Base-by-base conservation (phyloP, 805 yeast genomes). In the Sugiyamaella americana region DNA sequence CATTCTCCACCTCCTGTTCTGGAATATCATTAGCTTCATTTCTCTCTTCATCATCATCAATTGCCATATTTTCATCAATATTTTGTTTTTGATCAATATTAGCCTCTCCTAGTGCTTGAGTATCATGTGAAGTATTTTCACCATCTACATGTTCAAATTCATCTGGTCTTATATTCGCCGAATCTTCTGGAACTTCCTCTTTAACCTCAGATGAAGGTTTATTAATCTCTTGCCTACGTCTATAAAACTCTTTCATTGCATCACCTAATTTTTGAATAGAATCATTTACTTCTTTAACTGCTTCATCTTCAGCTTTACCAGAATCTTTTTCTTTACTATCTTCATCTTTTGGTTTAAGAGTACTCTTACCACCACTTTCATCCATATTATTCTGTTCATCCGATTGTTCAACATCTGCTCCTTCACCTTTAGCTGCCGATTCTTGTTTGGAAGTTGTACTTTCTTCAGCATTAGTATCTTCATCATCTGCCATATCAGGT, bases 21-120 rank as follows among this genome's bases (percentile, higher is more conserved):
- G 32, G 32, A 26, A 26, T 26, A 8, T 26, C 32, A 13, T 26
- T 13, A n/a, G 23, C 46, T 11, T 45, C 49, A 19, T 43, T n/a
- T 32, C 53, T 52, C 26, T 55, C 57, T 13, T 60, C 64, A n/a
- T 63, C 61, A 17, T 63, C 69, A 3, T 69, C 74, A 2, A 66
- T 65, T 3, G 61, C 61, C 60, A 61, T 56, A 19, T 54, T 53
- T 22, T 65, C 66, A 22, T 48, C 50, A 84, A 47, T 86, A 88
- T 81, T 63, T 60, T 87, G 93, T 13, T 76, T 69, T 58, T 84
- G 88, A 40, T 88, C 96, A 57, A 80, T 76, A 50, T 79, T 78
- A 4, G 96, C 95, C 38, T 89, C 81, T 19, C 98, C 98, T 43
- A 93, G 68, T 0, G 98, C 98, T 64, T 93, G 98, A 0, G 95